Evolutionary conservation across 2,329 filamentous ascomycete species (phyloP), one percentile per base, ranked within the genome.

Genomic region (Phialemonium atrogriseum): DNA sequence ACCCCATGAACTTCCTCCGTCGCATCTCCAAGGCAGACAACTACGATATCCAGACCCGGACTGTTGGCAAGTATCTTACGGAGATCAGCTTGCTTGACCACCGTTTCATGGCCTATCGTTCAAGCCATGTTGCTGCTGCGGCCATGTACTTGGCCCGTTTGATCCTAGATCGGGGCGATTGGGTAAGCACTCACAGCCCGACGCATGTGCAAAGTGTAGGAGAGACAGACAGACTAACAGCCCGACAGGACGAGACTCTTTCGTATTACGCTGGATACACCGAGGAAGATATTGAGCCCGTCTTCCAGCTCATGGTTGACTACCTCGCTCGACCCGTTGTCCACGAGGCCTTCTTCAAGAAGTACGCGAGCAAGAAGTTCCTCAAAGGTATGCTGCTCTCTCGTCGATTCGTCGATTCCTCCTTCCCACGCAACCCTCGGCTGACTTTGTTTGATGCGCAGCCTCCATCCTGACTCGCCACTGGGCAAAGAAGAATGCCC

Each of bases 281-380:
- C 3, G 89, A 96, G 58, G 78, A 89, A 27, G 85, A 98, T 60
- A 87, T 98, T 46, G 76, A 89, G 56, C 89, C 89, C 9, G 84
- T 96, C 24, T 85, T 94, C 52, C 74, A 82, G 48, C 72, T 96
- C 39, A 95, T 98, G 88, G 78, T 98, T 39, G 88, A 98, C 58
- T 98, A 98, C 56, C 80, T 98, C 23, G 83, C 84, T 37, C 79
- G 84, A 10, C 91, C 89, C 16, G 84, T 95, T 33, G 75, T 80
- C 25, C 91, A 98, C 52, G 89, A 96, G 56, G 93, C 91, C 22
- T 95, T 98, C 70, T 96, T 95, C 73, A 94, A 94, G 75, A 98
- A 98, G 63, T 98, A 98, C 58, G 91, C 91, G 35, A 94, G 86
- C 75, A 98, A 96, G 71, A 95, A 94, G 64, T 98, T 96, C 64